Conservation (phyloP, 1,139 yeast genomes). For the Pichia cactophila region DNA sequence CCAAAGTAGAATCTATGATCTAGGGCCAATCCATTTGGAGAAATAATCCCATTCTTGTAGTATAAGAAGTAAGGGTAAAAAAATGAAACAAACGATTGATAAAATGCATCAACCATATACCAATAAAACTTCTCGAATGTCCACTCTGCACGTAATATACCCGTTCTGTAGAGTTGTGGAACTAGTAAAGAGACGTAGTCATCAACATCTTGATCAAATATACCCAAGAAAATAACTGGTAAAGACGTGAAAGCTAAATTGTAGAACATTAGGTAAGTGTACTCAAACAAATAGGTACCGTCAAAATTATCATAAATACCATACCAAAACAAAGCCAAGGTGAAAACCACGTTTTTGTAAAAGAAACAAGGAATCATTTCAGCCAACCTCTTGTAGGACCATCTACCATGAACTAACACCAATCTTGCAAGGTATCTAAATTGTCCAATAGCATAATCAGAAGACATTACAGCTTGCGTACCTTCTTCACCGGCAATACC, state of each 20-base stretch:
- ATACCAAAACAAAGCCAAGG: conserved; percentile 87
- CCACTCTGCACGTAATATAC: conserved; percentile 81
- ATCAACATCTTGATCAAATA: conserved; percentile 87
- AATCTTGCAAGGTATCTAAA: conserved; percentile 76
- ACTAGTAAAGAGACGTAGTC: conserved; percentile 75
- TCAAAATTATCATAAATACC: conserved; percentile 82
- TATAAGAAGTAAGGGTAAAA: conserved; percentile 78
- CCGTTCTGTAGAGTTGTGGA: conserved; percentile 85
- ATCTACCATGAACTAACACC: conserved; percentile 86
- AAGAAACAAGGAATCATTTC: conserved; percentile 95
- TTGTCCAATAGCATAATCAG: conserved; percentile 95
- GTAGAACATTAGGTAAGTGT: conserved; percentile 85
- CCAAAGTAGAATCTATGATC: conserved; percentile 89
- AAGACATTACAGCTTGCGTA: conserved; percentile 95
- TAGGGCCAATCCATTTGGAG: conserved; percentile 54
- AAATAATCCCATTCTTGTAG: conserved; percentile 48
- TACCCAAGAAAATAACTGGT: conserved; percentile 85
- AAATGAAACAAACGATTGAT: conserved; percentile 78
- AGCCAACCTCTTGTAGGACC: conserved; percentile 87
- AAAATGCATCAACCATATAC: conserved; percentile 81
- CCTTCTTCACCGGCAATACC: conserved; percentile 99
- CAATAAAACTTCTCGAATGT: conserved; percentile 69
- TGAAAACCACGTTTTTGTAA: conserved; percentile 84
- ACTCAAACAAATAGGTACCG: conserved; percentile 87
- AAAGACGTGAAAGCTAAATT: conserved; percentile 91